phyloP scores from a whole-genome alignment of 176 grass and related monocot species.

The Aegilops sharonensis region DNA sequence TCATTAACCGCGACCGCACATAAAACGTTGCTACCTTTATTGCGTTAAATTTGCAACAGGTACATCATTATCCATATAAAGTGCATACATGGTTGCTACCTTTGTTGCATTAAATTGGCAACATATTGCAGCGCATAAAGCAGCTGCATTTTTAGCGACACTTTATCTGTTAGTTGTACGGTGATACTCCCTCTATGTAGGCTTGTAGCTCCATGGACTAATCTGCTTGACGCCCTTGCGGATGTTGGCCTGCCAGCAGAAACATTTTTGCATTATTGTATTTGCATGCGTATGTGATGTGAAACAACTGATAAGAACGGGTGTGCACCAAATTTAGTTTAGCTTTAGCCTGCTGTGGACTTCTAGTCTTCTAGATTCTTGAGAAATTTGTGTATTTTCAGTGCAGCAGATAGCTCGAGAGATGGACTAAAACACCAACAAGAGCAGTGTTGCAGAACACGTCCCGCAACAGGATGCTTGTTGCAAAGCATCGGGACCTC shows the following conservation, averaged over 20 bases:
- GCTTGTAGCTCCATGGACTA: slow-evolving; percentile 48
- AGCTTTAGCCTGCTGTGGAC: background rate
- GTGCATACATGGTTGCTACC: background rate
- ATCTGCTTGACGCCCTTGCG: slow-evolving; percentile 64
- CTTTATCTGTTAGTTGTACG: background rate
- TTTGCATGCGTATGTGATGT: background rate
- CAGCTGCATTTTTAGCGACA: background rate
- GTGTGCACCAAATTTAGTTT: background rate
- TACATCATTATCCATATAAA: background rate
- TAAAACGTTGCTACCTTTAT: background rate
- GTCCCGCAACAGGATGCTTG: too few relatives aligned
- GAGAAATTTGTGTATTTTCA: background rate
- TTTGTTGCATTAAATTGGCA: background rate
- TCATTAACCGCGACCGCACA: too few relatives aligned
- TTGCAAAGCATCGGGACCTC: too few relatives aligned
- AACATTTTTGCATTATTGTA: background rate
- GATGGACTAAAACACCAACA: background rate
- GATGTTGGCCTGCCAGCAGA: slow-evolving; percentile 48
- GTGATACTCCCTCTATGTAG: background rate
- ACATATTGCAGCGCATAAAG: background rate
- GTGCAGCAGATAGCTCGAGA: background rate
- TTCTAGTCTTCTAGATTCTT: background rate
- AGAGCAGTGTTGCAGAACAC: too few relatives aligned
- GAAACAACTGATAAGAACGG: background rate
- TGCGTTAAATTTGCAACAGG: background rate